phyloP scores from a whole-genome alignment of 139 green algal genomes.

The Coelastrella sp. region DNA sequence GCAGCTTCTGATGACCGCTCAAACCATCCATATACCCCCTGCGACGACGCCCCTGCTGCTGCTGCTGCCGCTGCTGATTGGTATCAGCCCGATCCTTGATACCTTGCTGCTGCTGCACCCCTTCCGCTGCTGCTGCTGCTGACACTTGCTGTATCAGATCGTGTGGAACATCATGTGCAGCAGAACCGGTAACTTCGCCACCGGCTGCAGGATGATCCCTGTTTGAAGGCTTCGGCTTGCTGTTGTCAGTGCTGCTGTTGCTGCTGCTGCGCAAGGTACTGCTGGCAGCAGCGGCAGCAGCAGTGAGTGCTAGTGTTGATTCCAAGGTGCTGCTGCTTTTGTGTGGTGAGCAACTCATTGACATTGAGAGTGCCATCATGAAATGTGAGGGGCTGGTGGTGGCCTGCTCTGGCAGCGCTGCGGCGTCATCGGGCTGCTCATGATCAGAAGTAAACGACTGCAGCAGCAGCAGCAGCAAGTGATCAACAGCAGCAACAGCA shows the following conservation, averaged over 20 bases:
- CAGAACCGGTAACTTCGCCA: not conserved
- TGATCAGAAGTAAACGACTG: not conserved
- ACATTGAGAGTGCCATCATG: slow-evolving; percentile 13
- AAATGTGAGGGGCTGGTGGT: not conserved
- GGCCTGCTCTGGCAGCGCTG: not conserved
- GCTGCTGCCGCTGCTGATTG: not conserved
- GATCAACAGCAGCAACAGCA: not conserved
- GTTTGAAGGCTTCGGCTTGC: no score
- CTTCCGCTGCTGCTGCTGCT: not conserved
- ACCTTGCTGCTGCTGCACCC: not conserved
- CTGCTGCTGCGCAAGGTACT: not conserved
- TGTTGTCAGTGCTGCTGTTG: not conserved
- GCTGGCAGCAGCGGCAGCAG: not conserved
- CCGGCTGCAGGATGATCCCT: not conserved
- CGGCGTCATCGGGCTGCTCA: not conserved
- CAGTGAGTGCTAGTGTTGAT: not conserved
- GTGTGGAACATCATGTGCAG: not conserved
- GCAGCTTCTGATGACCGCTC: slow-evolving; percentile 23
- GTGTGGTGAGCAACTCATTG: not conserved
- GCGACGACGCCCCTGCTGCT: not conserved
- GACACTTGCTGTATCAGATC: not conserved
- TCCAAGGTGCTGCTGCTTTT: not conserved
- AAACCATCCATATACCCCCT: not conserved
- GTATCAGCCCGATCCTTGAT: not conserved
- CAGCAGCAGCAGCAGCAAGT: not conserved